phyloP scores from a whole-genome alignment of 2,329 filamentous ascomycete genomes.

The Colletotrichum sp. region DNA sequence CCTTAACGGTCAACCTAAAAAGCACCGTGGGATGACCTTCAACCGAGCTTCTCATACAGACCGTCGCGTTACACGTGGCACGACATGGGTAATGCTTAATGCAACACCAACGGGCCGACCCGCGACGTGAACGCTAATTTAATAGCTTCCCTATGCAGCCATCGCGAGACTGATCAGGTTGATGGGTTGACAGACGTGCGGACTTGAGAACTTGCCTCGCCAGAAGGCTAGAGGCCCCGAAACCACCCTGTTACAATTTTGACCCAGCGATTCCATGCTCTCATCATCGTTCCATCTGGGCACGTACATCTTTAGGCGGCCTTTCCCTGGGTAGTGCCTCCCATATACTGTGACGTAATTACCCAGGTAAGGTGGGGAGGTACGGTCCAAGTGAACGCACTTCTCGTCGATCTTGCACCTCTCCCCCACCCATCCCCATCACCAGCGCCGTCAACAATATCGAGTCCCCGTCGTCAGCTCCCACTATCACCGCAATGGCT shows the following conservation, averaged over 20 bases:
- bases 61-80: too few relatives aligned
- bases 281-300: not conserved
- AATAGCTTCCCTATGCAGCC: not conserved
- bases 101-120: not conserved
- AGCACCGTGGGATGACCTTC: too few relatives aligned
- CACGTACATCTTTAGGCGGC: not conserved
- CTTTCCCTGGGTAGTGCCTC: not conserved
- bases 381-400: not conserved
- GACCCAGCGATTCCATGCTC: not conserved
- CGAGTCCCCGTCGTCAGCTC: not conserved
- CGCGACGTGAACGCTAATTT: not conserved
- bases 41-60: too few relatives aligned
- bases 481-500: not conserved
- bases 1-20: too few relatives aligned
- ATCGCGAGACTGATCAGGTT: not conserved
- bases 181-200: not conserved
- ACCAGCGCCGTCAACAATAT: not conserved
- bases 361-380: not conserved
- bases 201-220: not conserved
- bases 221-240: not conserved
- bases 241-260: not conserved
- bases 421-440: not conserved
- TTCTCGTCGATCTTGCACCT: not conserved
- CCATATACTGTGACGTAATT: not conserved
- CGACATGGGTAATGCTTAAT: not conserved